These are phyloP conservation scores for Clonostachys rosea DNA, from an alignment of 2,329 filamentous ascomycete genomes.

Conservation along the genomic window DNA sequence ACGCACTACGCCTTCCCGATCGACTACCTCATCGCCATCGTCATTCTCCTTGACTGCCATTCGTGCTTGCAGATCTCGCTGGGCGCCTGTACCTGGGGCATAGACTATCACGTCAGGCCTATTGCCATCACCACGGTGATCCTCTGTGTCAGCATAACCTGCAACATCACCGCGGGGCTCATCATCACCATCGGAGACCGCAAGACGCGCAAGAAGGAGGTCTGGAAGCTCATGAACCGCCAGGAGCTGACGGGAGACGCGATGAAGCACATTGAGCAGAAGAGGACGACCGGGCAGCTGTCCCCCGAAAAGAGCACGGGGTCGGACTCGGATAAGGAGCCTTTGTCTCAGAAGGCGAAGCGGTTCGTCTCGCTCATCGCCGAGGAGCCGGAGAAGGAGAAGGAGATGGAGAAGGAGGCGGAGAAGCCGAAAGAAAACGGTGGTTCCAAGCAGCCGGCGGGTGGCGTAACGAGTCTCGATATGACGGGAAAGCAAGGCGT, in stretches of 20 bases:
- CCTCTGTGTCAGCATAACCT: conserved; percentile 72
- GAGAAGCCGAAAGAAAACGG: too few species aligned
- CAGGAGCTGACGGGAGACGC: conserved; percentile 67
- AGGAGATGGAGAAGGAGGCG: neutral
- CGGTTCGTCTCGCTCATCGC: neutral
- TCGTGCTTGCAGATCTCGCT: conserved; percentile 77
- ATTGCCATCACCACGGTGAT: conserved; percentile 76
- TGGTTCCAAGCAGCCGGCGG: too few species aligned
- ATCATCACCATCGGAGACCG: conserved; percentile 74
- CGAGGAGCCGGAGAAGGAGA: neutral
- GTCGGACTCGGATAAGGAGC: neutral
- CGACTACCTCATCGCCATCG: conserved; percentile 67
- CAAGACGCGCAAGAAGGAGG: conserved; percentile 79
- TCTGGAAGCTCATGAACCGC: conserved; percentile 69
- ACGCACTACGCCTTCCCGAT: conserved; percentile 80
- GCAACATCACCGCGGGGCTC: conserved; percentile 72
- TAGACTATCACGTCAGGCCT: conserved; percentile 64
- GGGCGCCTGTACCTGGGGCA: conserved; percentile 74
- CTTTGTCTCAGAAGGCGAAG: neutral
- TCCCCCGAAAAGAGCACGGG: conserved; percentile 13
- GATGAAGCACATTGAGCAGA: conserved; percentile 43
- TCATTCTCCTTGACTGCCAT: conserved; percentile 76
- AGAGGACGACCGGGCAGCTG: conserved; percentile 22
- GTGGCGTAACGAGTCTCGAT: too few species aligned
- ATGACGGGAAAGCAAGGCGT: too few species aligned